phyloP scores from a whole-genome alignment of 345 rosid species.

The Mangifera indica region DNA sequence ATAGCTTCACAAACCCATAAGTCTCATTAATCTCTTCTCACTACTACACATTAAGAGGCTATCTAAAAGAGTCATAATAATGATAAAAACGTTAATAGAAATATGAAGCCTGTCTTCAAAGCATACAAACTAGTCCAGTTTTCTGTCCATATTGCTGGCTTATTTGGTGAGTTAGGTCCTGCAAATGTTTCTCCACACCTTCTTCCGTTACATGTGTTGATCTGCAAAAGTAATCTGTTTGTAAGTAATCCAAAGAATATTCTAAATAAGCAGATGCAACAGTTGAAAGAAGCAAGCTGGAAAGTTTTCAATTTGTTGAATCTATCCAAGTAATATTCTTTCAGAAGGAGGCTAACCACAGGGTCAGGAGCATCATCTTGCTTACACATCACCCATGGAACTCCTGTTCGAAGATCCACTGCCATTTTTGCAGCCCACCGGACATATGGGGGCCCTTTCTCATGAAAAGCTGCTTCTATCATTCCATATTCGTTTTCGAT shows the following conservation, averaged over 20 bases:
- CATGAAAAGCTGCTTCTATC: slow-evolving; percentile 47
- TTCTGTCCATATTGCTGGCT: slow-evolving; percentile 92
- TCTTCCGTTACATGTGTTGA: slow-evolving; percentile 78
- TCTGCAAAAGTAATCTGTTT: slow-evolving; percentile 37
- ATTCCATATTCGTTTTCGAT: slow-evolving; percentile 80
- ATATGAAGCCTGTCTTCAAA: not conserved
- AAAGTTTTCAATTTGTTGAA: not conserved
- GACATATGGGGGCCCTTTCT: slow-evolving; percentile 58
- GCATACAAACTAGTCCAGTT: slow-evolving; percentile 82
- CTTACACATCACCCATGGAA: slow-evolving; percentile 95
- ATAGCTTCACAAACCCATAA: slow-evolving; percentile 37
- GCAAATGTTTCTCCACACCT: slow-evolving; percentile 73
- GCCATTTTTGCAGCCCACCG: slow-evolving; percentile 79
- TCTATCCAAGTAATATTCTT: not conserved
- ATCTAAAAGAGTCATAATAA: not conserved
- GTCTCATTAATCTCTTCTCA: not conserved
- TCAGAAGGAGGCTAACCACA: slow-evolving; percentile 46
- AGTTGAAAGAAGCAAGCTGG: too few species aligned
- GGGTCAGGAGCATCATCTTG: slow-evolving; percentile 86
- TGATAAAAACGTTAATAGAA: not conserved
- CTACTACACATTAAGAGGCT: too few species aligned
- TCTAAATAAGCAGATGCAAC: too few species aligned
- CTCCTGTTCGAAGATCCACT: slow-evolving; percentile 67
- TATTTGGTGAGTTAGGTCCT: slow-evolving; percentile 78
- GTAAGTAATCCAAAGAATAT: too few species aligned